Evolutionary conservation across 23 red algal genomes (phyloP).

Genomic region (Chondrus crispus): DNA sequence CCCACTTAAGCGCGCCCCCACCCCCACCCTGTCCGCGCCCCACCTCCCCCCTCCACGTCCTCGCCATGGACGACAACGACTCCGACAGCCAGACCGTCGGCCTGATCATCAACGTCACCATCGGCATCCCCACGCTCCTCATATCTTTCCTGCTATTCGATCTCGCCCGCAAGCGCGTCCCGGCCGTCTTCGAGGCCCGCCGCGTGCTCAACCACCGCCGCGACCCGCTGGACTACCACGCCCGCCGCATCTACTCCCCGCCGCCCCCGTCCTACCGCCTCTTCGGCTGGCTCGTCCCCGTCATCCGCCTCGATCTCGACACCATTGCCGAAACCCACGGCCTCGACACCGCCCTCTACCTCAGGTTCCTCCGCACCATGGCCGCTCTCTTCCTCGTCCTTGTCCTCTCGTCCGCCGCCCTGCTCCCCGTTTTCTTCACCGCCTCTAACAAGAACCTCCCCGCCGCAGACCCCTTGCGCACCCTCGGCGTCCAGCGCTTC

Average conservation of each 20-base stretch:
- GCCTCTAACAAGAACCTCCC: conserved; percentile 8
- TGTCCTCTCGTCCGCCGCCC: neutral
- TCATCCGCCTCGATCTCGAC: neutral
- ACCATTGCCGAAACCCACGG: conserved; percentile 25
- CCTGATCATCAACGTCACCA: conserved; percentile 9
- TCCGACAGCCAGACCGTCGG: conserved; percentile 7
- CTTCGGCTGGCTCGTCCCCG: conserved; percentile 19
- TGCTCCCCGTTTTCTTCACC: conserved; percentile 18
- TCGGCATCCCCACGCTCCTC: neutral
- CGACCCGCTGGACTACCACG: neutral
- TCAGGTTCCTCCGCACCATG: conserved; percentile 13
- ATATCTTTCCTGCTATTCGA: conserved; percentile 22
- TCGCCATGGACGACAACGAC: neutral
- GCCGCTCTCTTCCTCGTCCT: neutral
- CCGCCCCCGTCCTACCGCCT: neutral
- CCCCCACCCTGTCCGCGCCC: neutral
- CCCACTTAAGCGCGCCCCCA: neutral
- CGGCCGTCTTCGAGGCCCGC: conserved; percentile 27
- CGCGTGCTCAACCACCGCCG: neutral
- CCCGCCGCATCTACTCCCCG: neutral
- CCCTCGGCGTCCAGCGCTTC: conserved; percentile 1
- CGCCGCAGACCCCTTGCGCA: neutral
- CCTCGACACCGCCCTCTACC: conserved; percentile 5
- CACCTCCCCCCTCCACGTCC: neutral
- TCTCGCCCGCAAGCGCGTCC: neutral